Evolutionary conservation across 495 filamentous ascomycete genomes (phyloP), one percentile per base, ranked within the genome.

Genomic region (Hypoxylon cercidicola): DNA sequence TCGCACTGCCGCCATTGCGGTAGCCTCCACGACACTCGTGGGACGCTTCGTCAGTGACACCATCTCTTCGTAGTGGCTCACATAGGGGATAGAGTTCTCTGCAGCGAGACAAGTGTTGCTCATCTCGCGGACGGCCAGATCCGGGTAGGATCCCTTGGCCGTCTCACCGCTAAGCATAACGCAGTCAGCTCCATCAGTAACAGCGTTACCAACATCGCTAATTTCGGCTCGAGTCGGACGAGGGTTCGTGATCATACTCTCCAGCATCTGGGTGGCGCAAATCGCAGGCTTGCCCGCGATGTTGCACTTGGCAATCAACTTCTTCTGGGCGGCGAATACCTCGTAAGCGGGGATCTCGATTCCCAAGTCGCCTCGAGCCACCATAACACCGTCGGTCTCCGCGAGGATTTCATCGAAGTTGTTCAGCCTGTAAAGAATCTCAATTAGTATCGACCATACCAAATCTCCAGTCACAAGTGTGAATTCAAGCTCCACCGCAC

Each of bases 221-320:
- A 99, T 96, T 82, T 99, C 95, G 55, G 94, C 95, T 78, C 95
- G 90, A 47, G 95, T 99, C 34, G 95, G 95, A 55, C 95, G 92
- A 62, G 95, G 95, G 81, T 99, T 99, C 84, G 97, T 95, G 78
- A 96, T 98, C 95, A 99, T 99, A 68, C 92, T 96, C 86, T 99
- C 95, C 62, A 99, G 85, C 81, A 83, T 83, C 69, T 83, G 81
- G 7, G 81, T 83, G 49, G 92, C 92, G 77, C 93, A 97, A 75
- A 98, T 97, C 73, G 93, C 92, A 63, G 95, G 95, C 86, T 99
- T 99, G 76, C 96, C 95, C 70, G 93, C 94, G 74, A 97, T 90
- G 85, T 99, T 99, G 86, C 96, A 98, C 88, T 97, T 98, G 77
- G 94, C 92, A 80, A 98, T 98, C 90, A 99, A 93, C 92, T 98